Evolutionary conservation across 2,329 filamentous ascomycete genomes (phyloP).

Genomic region (Xylariaceae sp.): DNA sequence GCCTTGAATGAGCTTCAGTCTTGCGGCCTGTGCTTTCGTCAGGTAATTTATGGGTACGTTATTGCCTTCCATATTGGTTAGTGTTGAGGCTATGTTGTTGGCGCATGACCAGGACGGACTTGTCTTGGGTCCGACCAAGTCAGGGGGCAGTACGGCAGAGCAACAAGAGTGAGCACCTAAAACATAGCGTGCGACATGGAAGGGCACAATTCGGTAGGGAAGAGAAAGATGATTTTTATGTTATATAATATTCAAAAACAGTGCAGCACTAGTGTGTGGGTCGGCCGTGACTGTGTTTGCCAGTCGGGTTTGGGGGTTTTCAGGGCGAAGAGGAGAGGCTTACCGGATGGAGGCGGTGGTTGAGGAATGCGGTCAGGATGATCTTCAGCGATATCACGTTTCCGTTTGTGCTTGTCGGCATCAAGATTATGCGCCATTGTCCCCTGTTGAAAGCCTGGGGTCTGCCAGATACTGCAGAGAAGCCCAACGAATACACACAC

Average conservation of each 20-base stretch:
- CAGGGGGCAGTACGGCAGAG: background rate
- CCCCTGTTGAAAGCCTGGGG: constrained; percentile 20
- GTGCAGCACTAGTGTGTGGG: constrained; percentile 14
- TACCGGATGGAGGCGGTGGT: constrained; percentile 44
- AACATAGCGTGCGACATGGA: constrained; percentile 5
- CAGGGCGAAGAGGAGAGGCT: constrained; percentile 25
- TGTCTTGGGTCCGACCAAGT: constrained; percentile 5
- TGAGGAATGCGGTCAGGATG: constrained; percentile 40
- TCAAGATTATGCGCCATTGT: constrained; percentile 42
- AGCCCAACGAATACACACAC: constrained; percentile 18
- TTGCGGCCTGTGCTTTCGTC: constrained; percentile 40
- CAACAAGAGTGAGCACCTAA: constrained; percentile 4
- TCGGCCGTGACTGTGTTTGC: background rate
- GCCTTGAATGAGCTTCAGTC: constrained; percentile 49
- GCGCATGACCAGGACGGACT: background rate
- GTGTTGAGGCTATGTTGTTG: constrained; percentile 5
- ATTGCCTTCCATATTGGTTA: constrained; percentile 29
- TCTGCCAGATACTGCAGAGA: constrained; percentile 18
- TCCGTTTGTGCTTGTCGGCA: constrained; percentile 43
- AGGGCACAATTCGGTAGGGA: constrained; percentile 3
- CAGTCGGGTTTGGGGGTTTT: constrained; percentile 3
- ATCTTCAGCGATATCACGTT: constrained; percentile 44
- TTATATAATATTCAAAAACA: constrained; percentile 8
- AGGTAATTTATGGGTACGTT: constrained; percentile 50
- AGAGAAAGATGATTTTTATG: constrained; percentile 2